Evolutionary conservation across 1,284 basidiomycete genomes (phyloP), one percentile per base, ranked within the genome.

Genomic region (Heterobasidion occidentale): DNA sequence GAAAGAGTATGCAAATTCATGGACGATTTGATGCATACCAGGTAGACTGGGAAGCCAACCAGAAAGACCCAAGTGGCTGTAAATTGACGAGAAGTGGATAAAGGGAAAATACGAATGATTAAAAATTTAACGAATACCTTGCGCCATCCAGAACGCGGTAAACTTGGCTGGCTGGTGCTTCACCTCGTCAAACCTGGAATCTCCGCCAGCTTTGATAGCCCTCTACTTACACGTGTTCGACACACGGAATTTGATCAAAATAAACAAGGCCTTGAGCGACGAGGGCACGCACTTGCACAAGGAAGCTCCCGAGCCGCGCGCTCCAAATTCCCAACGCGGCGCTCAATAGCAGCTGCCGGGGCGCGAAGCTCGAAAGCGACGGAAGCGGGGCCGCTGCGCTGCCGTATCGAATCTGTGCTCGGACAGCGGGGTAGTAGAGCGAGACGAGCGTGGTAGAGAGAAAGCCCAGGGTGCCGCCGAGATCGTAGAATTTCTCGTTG

Each of bases 151-250:
- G 54, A 77, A 85, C 42, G 66, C 73, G 1, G 83, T 74, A 65
- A 91, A 92, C 55, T 70, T 77, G 34, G 61, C 60, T 1, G 87
- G 86, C 51, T 81, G 64, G 56, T 77, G 78, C 67, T 88, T 90
- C 58, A 89, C 77, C 59, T 84, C 71, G 55, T 88, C 83, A 61
- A 91, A 91, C 15, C 88, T 72, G 8, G 84, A 83, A 67, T 91
- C 88, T 4, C 75, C 73, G 4, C 79, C 78, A 4, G 71, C 68
- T 57, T 74, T 77, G 47, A 75, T 59, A 42, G 80, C 76, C 56
- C 79, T 71, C 75, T 78, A 62, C 15, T 35, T 20, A 20, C 27
- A 5, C 27, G 27, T 27, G 27, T 19, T 36, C 4, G 57, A 34
- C 52, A 15, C 42, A 50, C 33, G 60, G 19, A 55, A 42, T 55